Percentiles rank a stretch among this genome's conserved stretches.
Conservation (phyloP, 306 rosid species). For the Cicer chorassanicum region DNA sequence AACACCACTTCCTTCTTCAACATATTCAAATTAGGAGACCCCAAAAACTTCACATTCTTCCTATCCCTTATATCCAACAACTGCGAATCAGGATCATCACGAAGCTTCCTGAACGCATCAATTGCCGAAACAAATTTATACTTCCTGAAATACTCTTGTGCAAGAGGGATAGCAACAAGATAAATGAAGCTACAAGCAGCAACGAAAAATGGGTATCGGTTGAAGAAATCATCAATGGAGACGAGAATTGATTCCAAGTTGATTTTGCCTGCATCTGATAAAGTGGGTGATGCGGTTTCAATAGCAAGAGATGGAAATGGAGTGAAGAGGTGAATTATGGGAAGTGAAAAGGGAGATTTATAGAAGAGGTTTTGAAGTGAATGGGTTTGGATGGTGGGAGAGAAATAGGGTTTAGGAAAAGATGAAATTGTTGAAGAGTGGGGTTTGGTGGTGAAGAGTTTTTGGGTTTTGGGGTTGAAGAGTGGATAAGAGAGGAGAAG, state of each 20-base stretch:
- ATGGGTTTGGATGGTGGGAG: slow-evolving; percentile 39
- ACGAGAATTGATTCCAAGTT: slow-evolving; percentile 66
- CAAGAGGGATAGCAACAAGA: slow-evolving; percentile 74
- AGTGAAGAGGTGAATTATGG: slow-evolving; percentile 53
- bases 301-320: slow-evolving; percentile 63
- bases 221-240: slow-evolving; percentile 73
- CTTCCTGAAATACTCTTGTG: slow-evolving; percentile 63
- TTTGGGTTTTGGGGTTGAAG: slow-evolving; percentile 55
- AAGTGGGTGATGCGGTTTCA: slow-evolving; percentile 53
- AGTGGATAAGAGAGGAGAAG: slow-evolving; percentile 62
- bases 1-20: slow-evolving; percentile 68
- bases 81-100: slow-evolving; percentile 67
- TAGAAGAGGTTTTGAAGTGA: slow-evolving; percentile 35
- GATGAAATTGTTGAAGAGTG: slow-evolving; percentile 25
- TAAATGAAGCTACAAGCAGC: slow-evolving; percentile 80
- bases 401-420: slow-evolving; percentile 38
- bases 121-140: slow-evolving; percentile 76
- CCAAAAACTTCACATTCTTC: slow-evolving; percentile 60
- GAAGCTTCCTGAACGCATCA: slow-evolving; percentile 73
- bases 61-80: slow-evolving; percentile 79
- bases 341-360: slow-evolving; percentile 43
- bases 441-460: slow-evolving; percentile 35
- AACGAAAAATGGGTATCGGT: slow-evolving; percentile 80
- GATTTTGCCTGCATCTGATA: slow-evolving; percentile 60
- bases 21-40: slow-evolving; percentile 77